Conservation (phyloP, 768 basidiomycete genomes). For the Tylopilus balloui region DNA sequence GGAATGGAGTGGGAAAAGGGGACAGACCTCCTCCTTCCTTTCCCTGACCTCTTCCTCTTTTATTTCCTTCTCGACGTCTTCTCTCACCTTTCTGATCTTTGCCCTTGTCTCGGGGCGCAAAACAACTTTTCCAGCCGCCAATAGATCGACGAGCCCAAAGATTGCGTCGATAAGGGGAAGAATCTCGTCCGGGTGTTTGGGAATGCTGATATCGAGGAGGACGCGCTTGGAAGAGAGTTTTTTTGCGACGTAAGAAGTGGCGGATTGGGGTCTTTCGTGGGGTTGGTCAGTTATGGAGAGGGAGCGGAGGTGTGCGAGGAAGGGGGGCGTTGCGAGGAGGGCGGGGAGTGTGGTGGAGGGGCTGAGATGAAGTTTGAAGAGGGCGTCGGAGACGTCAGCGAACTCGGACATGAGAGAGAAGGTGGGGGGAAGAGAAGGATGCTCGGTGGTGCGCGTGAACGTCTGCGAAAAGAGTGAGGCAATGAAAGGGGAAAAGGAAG, state of each 20-base stretch:
- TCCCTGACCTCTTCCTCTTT: slow-evolving; percentile 64
- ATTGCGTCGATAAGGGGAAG: slow-evolving; percentile 55
- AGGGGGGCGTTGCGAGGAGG: slow-evolving; percentile 58
- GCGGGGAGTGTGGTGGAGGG: slow-evolving; percentile 48
- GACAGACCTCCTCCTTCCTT: slow-evolving; percentile 62
- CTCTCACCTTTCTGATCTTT: slow-evolving; percentile 71
- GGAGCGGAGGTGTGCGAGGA: slow-evolving; percentile 77
- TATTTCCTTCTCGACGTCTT: slow-evolving; percentile 65
- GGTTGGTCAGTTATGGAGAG: slow-evolving; percentile 90
- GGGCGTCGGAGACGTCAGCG: slow-evolving; percentile 75
- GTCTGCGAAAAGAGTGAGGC: slow-evolving; percentile 45
- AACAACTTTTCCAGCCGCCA: slow-evolving; percentile 43
- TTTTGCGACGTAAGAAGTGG: slow-evolving; percentile 42
- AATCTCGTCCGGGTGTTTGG: slow-evolving; percentile 45
- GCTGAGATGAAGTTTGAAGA: slow-evolving; percentile 50
- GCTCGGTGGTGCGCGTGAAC: slow-evolving; percentile 76
- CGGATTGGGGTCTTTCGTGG: slow-evolving; percentile 55
- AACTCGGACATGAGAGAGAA: slow-evolving; percentile 84
- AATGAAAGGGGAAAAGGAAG: not conserved
- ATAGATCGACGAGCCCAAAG: slow-evolving; percentile 73
- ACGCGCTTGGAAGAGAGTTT: slow-evolving; percentile 61
- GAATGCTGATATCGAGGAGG: slow-evolving; percentile 59
- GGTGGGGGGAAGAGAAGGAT: slow-evolving; percentile 51
- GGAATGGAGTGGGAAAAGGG: not conserved
- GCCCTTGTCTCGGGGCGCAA: slow-evolving; percentile 78